These are phyloP conservation scores for Viridothelium virens DNA, from an alignment of 495 filamentous ascomycete genomes.

Conservation along the genomic window DNA sequence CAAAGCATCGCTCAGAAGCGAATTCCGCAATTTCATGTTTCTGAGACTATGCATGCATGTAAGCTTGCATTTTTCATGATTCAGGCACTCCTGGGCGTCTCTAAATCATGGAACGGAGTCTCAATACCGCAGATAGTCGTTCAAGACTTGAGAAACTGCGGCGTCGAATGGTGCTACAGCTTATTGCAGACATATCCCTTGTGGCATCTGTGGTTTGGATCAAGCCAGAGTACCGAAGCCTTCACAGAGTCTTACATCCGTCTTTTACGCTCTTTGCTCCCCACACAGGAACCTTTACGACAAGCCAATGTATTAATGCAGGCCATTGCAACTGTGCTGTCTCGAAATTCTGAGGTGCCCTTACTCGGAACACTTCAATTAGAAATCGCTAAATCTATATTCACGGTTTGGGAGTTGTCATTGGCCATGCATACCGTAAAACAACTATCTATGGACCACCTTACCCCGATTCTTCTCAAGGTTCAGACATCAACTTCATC, in stretches of 20 bases:
- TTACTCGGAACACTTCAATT: not conserved
- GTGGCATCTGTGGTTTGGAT: not conserved
- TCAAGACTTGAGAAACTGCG: not conserved
- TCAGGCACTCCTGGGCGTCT: not conserved
- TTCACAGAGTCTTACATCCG: not conserved
- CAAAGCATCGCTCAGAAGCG: slow-evolving; percentile 1
- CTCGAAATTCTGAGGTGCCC: not conserved
- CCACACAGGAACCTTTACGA: not conserved
- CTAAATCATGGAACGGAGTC: not conserved
- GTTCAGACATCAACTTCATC: not conserved
- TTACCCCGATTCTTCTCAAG: not conserved
- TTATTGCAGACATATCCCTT: not conserved
- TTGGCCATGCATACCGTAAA: not conserved
- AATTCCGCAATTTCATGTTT: slow-evolving; percentile 3
- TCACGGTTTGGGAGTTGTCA: not conserved
- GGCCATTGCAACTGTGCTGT: not conserved
- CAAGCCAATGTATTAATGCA: not conserved
- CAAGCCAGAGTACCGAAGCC: not conserved
- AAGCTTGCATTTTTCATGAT: slow-evolving; percentile 14
- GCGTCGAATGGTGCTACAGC: not conserved
- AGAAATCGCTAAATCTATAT: slow-evolving; percentile 3
- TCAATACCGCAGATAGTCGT: not conserved
- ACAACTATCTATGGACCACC: not conserved
- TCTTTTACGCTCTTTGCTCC: not conserved
- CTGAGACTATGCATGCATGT: not conserved